A percentile compares a stretch with the other conserved stretches of the same genome.
phyloP scores from a whole-genome alignment of 2,329 filamentous ascomycete species.

The Colletotrichum gigasporum region DNA sequence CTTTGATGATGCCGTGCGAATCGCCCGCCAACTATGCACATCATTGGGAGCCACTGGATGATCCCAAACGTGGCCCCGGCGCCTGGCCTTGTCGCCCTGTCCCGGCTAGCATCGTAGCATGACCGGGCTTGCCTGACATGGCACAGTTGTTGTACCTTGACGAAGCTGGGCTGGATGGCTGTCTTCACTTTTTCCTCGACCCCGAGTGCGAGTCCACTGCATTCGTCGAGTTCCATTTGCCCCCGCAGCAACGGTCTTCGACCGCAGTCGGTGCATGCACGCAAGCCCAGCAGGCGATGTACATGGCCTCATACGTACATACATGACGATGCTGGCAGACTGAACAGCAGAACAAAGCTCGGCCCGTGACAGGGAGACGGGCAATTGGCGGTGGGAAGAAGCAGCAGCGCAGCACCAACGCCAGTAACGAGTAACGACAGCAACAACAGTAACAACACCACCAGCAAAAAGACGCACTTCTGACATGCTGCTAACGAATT shows the following conservation, averaged over 20 bases:
- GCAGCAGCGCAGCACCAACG: no score
- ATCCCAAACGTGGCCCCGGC: constrained; percentile 27
- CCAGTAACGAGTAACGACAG: no score
- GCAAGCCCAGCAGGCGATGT: constrained; percentile 12
- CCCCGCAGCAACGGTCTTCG: constrained; percentile 1
- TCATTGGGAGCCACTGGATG: constrained; percentile 28
- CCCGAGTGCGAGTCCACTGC: constrained; percentile 8
- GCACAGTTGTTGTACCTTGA: constrained; percentile 11
- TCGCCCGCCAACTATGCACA: constrained; percentile 31
- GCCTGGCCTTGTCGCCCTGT: constrained; percentile 12
- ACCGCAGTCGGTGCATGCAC: constrained; percentile 7
- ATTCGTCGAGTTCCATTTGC: not conserved
- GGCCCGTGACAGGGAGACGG: not conserved
- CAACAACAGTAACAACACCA: not conserved
- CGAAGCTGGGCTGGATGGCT: constrained; percentile 1
- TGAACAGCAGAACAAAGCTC: constrained; percentile 2
- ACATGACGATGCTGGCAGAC: constrained; percentile 1
- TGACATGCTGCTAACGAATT: constrained; percentile 19
- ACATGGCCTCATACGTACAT: constrained; percentile 24
- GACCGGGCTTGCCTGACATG: constrained; percentile 19
- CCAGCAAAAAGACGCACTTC: not conserved
- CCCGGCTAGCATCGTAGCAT: constrained; percentile 22
- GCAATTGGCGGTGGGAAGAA: constrained; percentile 19
- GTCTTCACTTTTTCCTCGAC: not conserved
- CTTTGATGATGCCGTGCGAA: constrained; percentile 30